Conservation (phyloP, 306 rosid species). For the Alnus glutinosa region DNA sequence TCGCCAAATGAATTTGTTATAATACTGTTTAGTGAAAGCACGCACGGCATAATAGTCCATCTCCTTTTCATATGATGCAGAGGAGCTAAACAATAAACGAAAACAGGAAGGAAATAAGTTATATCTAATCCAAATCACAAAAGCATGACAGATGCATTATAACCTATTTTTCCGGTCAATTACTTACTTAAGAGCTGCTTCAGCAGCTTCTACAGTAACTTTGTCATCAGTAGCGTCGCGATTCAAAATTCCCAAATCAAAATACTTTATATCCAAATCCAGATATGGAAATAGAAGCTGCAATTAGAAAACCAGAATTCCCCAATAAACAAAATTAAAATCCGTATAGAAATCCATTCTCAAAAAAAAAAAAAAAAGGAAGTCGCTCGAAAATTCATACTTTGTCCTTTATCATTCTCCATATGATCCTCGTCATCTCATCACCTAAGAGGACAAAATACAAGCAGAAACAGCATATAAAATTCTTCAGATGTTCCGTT, state of each 20-base stretch:
- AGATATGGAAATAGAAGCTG: constrained; percentile 87
- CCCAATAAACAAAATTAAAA: constrained; percentile 13
- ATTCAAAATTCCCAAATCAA: constrained; percentile 81
- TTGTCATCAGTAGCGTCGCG: constrained; percentile 86
- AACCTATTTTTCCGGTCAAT: constrained; percentile 3
- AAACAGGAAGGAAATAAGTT: not conserved
- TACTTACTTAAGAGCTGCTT: constrained; percentile 85
- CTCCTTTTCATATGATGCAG: not conserved
- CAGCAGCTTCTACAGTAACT: constrained; percentile 90
- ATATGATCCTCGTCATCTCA: constrained; percentile 92
- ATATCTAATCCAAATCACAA: constrained; percentile 1
- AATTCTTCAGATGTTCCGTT: not conserved
- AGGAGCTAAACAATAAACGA: not conserved
- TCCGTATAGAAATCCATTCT: not conserved
- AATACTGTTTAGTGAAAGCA: not conserved
- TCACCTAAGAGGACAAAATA: constrained; percentile 53
- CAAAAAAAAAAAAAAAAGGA: not conserved
- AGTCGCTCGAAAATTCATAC: constrained; percentile 35
- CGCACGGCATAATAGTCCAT: not conserved
- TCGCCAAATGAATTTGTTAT: not conserved
- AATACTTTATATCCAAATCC: constrained; percentile 90
- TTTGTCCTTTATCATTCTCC: constrained; percentile 83
- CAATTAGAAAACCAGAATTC: constrained; percentile 23
- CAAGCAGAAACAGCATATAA: not conserved
- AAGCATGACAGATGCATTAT: not conserved